Evolutionary conservation across 306 rosid genomes (phyloP), one percentile per base, ranked within the genome.

Genomic region (Castanospermum australe): DNA sequence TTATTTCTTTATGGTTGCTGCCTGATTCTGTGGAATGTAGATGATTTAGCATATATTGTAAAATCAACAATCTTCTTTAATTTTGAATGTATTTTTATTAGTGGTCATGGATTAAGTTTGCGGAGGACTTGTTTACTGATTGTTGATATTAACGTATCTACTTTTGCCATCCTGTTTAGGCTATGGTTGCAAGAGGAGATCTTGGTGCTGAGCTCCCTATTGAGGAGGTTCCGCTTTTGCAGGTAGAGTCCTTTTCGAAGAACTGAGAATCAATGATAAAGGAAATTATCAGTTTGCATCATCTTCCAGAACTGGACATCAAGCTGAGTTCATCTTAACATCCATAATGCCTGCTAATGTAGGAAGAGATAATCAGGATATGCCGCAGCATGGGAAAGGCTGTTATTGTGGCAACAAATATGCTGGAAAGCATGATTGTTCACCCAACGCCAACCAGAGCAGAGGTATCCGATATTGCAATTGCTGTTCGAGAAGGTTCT

Each of bases 391-490:
- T 93, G 99, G 99, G 98, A 78, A 95, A 95, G 79, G 97, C 96
- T 32, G 99, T 93, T 63, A 95, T 93, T 85, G 99, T 95, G 50
- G 99, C 99, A 13, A 95, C 99, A 80, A 95, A 95, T 70, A 95
- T 95, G 99, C 84, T 95, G 42, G 99, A 95, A 88, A 95, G 99
- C 90, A 93, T 93, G 99, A 95, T 95, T 83, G 97, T 95, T 78
- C 99, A 95, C 77, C 99, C 99, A 4, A 93, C 97, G 18, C 98
- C 99, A 79, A 95, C 99, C 87, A 90, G 99, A 83, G 99, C 99
- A n/a, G 99, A 95, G 90, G 99, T 95, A 67, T 95, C 99, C 2
- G 99, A 95, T 81, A 95, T 93, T 79, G 98, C 99, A 39, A 95
- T 93, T 89, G 99, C 99, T 73, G 99, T 95, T 67, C 92, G 99